These are phyloP conservation scores for Sequoiadendron giganteum DNA, from an alignment of 75 land plant genomes.

Conservation along the genomic window DNA sequence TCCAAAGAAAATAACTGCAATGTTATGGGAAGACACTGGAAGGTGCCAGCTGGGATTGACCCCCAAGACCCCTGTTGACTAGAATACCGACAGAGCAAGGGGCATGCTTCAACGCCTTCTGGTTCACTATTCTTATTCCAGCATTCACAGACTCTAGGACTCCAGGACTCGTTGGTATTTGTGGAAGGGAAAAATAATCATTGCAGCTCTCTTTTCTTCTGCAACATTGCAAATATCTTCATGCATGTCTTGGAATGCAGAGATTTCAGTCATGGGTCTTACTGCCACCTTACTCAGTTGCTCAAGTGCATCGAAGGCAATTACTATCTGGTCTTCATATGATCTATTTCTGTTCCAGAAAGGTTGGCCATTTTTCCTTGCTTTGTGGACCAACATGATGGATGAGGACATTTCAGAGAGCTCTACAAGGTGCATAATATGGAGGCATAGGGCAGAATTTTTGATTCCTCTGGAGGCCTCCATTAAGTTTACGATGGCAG, in stretches of 20 bases:
- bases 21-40: slow-evolving; percentile 27
- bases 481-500: slow-evolving; percentile 65
- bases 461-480: slow-evolving; percentile 60
- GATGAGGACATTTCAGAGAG: slow-evolving; percentile 84
- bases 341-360: slow-evolving; percentile 40
- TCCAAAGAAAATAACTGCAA: slow-evolving; percentile 71
- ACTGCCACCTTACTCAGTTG: slow-evolving; percentile 68
- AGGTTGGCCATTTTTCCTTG: slow-evolving; percentile 71
- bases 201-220: slow-evolving; percentile 50
- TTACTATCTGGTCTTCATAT: slow-evolving; percentile 45
- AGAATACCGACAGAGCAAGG: slow-evolving; percentile 77
- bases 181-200: slow-evolving; percentile 74
- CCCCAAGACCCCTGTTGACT: slow-evolving; percentile 62
- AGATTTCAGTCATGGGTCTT: slow-evolving; percentile 73
- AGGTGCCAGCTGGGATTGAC: slow-evolving; percentile 31
- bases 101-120: slow-evolving; percentile 43
- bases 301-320: slow-evolving; percentile 66
- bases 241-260: slow-evolving; percentile 70
- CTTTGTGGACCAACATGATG: slow-evolving; percentile 66
- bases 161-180: slow-evolving; percentile 61
- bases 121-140: slow-evolving; percentile 45
- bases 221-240: slow-evolving; percentile 79
- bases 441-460: slow-evolving; percentile 39
- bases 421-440: slow-evolving; percentile 84
- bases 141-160: slow-evolving; percentile 41